These are phyloP conservation scores for Agrocybe pediades DNA, from an alignment of 768 basidiomycete genomes.

Conservation along the genomic window DNA sequence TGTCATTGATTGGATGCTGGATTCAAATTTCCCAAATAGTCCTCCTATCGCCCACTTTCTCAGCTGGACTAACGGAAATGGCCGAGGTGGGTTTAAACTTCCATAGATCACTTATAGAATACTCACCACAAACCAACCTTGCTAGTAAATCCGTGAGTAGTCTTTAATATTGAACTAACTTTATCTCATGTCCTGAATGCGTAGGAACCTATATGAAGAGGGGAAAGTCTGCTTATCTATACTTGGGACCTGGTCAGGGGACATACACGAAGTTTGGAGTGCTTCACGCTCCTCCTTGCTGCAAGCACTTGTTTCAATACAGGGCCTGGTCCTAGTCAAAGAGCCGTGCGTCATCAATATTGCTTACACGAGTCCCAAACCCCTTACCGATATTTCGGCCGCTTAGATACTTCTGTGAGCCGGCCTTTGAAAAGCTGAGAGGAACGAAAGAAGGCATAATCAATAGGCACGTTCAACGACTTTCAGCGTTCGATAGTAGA, in stretches of 20 bases:
- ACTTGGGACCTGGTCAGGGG: constrained; percentile 90
- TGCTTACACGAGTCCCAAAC: constrained; percentile 1
- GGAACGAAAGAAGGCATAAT: constrained; percentile 89
- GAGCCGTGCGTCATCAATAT: constrained; percentile 67
- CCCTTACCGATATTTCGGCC: too few relatives aligned
- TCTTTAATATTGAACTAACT: background rate
- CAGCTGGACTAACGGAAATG: constrained; percentile 94
- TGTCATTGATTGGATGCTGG: constrained; percentile 92
- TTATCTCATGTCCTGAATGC: background rate
- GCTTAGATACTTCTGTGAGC: constrained; percentile 85
- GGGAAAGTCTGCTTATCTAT: constrained; percentile 95
- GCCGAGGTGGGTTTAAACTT: constrained; percentile 63
- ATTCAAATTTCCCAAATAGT: constrained; percentile 78
- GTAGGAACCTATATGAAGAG: constrained; percentile 91
- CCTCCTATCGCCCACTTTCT: constrained; percentile 90
- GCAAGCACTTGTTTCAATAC: constrained; percentile 92
- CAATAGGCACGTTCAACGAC: constrained; percentile 71
- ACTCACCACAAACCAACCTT: constrained; percentile 4
- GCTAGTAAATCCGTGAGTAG: constrained; percentile 77
- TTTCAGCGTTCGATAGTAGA: background rate
- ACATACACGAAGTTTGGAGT: constrained; percentile 87
- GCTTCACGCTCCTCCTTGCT: constrained; percentile 82
- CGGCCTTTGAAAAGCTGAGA: constrained; percentile 89
- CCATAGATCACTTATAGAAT: too few relatives aligned
- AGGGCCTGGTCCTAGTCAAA: constrained; percentile 90